phyloP scores from a whole-genome alignment of 75 land plant species.

The Cupressus sempervirens region DNA sequence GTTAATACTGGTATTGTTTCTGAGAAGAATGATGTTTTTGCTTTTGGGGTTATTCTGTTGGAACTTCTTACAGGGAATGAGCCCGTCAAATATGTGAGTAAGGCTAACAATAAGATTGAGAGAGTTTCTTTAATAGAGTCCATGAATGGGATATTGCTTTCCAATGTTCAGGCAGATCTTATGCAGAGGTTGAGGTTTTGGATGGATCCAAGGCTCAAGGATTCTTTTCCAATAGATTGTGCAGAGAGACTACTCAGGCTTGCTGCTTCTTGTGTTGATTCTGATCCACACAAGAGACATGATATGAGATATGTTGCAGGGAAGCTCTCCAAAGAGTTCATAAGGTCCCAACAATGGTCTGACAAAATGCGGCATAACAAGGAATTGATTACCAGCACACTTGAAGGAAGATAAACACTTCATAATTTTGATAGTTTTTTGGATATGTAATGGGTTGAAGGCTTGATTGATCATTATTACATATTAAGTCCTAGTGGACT shows the following conservation, averaged over 20 bases:
- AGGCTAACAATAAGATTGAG: conserved; percentile 13
- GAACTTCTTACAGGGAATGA: conserved; percentile 79
- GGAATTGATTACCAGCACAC: background rate
- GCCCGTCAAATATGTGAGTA: conserved; percentile 37
- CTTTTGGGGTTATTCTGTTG: conserved; percentile 77
- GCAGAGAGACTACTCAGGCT: conserved; percentile 24
- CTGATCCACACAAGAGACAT: conserved; percentile 29
- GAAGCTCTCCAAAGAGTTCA: conserved; percentile 16
- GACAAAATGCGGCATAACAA: conserved; percentile 16
- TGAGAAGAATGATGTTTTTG: conserved; percentile 65
- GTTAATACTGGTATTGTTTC: conserved; percentile 35
- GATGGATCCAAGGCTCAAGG: conserved; percentile 44
- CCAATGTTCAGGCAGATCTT: background rate
- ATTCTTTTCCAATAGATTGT: conserved; percentile 34
- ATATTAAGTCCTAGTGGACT: too few relatives aligned
- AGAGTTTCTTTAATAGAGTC: conserved; percentile 36
- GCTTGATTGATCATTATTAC: too few relatives aligned
- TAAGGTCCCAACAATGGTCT: conserved; percentile 25
- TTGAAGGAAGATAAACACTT: background rate
- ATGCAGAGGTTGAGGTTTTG: conserved; percentile 22
- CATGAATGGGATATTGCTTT: conserved; percentile 18
- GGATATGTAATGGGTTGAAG: too few relatives aligned
- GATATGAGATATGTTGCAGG: conserved; percentile 31
- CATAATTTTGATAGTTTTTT: too few relatives aligned
- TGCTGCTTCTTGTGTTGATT: conserved; percentile 30